Evolutionary conservation across 2,329 filamentous ascomycete species (phyloP).

Genomic region (Ophiostoma montium): DNA sequence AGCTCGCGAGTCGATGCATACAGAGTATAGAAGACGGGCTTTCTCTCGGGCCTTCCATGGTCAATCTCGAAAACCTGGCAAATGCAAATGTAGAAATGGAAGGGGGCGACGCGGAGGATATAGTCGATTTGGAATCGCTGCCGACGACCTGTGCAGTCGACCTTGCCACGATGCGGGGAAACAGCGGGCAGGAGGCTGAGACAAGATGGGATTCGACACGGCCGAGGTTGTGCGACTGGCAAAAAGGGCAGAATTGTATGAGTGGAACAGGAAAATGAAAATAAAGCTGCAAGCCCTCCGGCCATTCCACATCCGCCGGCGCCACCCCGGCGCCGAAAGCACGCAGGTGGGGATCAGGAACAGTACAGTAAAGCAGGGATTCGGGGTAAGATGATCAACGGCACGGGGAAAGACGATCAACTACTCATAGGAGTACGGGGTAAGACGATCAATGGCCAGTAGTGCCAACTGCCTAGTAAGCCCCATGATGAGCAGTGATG

Average conservation of each 20-base stretch:
- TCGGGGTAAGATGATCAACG: neutral
- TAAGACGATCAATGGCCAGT: neutral
- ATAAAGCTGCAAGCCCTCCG: neutral
- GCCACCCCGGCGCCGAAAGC: conserved; percentile 5
- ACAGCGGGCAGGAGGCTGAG: too few species aligned
- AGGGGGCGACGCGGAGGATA: neutral
- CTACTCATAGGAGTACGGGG: neutral
- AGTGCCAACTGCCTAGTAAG: too few species aligned
- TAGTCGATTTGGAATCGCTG: neutral
- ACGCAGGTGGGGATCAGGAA: neutral
- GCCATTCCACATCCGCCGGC: conserved; percentile 1
- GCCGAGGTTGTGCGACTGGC: too few species aligned
- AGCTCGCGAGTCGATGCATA: too few species aligned
- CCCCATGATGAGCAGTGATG: neutral
- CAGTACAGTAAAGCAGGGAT: neutral
- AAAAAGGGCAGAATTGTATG: neutral
- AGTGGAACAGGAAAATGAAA: neutral
- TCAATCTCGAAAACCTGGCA: neutral
- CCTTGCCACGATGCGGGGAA: neutral
- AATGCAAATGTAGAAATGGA: neutral
- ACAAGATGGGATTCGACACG: too few species aligned
- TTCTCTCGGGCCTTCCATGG: conserved; percentile 1
- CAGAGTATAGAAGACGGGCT: neutral
- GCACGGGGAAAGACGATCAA: neutral
- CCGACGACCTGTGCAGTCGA: too few species aligned